phyloP scores from a whole-genome alignment of 352 stramenopile species.

The Blastocystis sp. region DNA sequence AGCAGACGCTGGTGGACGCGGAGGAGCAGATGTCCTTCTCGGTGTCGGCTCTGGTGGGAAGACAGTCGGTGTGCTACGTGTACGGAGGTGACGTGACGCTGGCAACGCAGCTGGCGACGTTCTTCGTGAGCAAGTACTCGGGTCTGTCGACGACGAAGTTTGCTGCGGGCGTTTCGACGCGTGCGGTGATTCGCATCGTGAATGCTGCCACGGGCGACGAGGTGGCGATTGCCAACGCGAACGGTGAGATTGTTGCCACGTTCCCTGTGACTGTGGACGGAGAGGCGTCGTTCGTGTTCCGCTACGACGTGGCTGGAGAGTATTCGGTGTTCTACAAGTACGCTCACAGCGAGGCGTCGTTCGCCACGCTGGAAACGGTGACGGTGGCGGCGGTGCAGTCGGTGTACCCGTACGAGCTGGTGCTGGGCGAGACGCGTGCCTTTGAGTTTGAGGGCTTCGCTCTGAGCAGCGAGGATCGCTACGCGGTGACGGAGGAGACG shows the following conservation, averaged over 20 bases:
- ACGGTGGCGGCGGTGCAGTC: neutral
- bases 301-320: neutral
- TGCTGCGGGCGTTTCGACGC: neutral
- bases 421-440: slow-evolving; percentile 2
- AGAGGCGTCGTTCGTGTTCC: neutral
- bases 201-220: neutral
- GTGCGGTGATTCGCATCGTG: slow-evolving; percentile 1
- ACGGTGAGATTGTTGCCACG: neutral
- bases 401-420: slow-evolving; percentile 8
- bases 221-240: neutral
- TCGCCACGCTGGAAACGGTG: neutral
- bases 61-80: slow-evolving; percentile 22
- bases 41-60: neutral
- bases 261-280: neutral
- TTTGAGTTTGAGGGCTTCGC: slow-evolving; percentile 31
- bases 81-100: slow-evolving; percentile 1
- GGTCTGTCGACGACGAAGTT: slow-evolving; percentile 6
- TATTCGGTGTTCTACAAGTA: slow-evolving; percentile 44
- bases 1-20: neutral
- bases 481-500: neutral
- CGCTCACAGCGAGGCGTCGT: neutral
- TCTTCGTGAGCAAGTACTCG: slow-evolving; percentile 13
- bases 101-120: neutral
- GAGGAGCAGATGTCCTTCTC: neutral
- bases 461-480: neutral